Evolutionary conservation across 2,329 filamentous ascomycete species (phyloP).

Genomic region (Aspergillus sp.): DNA sequence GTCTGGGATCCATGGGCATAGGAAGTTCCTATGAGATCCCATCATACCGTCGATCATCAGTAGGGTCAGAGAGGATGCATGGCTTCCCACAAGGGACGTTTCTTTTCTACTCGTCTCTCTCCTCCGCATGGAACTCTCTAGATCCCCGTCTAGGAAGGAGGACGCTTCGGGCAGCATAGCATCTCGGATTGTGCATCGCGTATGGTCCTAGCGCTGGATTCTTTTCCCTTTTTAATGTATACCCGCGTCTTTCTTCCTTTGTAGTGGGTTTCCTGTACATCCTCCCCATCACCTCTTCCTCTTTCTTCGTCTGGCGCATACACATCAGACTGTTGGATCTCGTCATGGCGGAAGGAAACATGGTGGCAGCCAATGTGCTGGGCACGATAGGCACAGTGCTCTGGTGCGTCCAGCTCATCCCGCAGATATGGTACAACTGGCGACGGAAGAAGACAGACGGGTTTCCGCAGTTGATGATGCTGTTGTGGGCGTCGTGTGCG

Average conservation of each 20-base stretch:
- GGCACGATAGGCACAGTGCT: slow-evolving; percentile 43
- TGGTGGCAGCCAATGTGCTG: slow-evolving; percentile 36
- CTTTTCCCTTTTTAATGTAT: too few relatives aligned
- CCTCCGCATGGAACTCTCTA: too few relatives aligned
- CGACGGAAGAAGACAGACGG: slow-evolving; percentile 61
- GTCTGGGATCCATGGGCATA: too few relatives aligned
- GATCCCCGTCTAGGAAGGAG: too few relatives aligned
- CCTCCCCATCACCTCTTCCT: background rate
- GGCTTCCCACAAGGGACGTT: background rate
- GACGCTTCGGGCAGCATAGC: too few relatives aligned
- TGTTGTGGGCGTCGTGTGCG: slow-evolving; percentile 60
- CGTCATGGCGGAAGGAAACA: slow-evolving; percentile 9
- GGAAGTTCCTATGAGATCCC: too few relatives aligned
- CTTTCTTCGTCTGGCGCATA: background rate
- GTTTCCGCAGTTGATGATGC: slow-evolving; percentile 60
- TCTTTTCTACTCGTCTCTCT: background rate
- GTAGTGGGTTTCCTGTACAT: too few relatives aligned
- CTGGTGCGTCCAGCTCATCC: slow-evolving; percentile 41
- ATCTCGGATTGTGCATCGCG: too few relatives aligned
- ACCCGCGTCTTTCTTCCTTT: too few relatives aligned
- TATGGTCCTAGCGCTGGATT: too few relatives aligned
- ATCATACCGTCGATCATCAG: background rate
- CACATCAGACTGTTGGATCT: background rate
- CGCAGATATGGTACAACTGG: slow-evolving; percentile 63
- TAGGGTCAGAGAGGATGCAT: background rate